A percentile compares a stretch with the other conserved stretches of the same genome.
These are phyloP conservation scores for Fusarium secorum DNA, from an alignment of 2,329 filamentous ascomycete genomes.

Conservation along the genomic window DNA sequence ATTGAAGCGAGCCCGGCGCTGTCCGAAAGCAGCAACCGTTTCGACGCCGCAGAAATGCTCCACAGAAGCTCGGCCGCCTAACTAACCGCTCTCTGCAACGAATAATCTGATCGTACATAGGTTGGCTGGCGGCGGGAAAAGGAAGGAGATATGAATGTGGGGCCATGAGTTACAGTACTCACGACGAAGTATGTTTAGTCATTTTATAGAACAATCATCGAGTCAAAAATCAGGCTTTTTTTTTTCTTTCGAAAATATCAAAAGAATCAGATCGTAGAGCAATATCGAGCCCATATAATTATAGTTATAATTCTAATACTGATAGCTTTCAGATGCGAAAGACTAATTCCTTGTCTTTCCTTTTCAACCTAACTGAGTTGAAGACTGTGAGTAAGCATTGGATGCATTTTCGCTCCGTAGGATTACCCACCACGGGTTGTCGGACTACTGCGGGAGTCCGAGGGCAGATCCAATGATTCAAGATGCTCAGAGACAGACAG, in stretches of 20 bases:
- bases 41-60: constrained; percentile 21
- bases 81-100: neutral
- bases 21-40: constrained; percentile 37
- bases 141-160: constrained; percentile 17
- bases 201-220: neutral
- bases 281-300: neutral
- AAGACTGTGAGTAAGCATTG: constrained; percentile 10
- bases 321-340: neutral
- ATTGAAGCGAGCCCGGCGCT: neutral
- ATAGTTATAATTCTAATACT: neutral
- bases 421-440: constrained; percentile 22
- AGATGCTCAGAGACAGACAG: neutral
- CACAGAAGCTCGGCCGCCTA: constrained; percentile 16
- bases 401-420: neutral
- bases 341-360: neutral
- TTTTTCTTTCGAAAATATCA: neutral
- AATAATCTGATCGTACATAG: neutral
- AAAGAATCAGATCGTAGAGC: neutral
- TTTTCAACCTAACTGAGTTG: neutral
- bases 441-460: constrained; percentile 37
- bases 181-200: neutral
- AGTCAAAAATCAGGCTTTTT: neutral
- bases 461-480: constrained; percentile 5
- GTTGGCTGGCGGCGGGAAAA: neutral
- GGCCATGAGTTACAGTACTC: neutral